Conservation (phyloP, 805 yeast species). For the Teunomyces aglyptinius region DNA sequence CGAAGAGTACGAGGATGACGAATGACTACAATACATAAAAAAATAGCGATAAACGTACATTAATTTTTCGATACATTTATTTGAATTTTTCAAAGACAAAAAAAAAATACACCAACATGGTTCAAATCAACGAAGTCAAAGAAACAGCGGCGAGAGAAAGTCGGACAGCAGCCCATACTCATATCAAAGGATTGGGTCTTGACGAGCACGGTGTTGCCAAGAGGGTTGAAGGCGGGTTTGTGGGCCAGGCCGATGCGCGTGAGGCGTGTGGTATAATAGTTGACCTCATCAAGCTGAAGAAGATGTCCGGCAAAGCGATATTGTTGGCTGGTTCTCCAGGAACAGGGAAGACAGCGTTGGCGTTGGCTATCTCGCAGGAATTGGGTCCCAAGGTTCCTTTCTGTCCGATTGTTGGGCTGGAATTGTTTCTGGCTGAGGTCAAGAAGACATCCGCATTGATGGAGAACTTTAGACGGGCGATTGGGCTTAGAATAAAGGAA, state of each 20-base stretch:
- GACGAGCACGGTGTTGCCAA: slow-evolving; percentile 89
- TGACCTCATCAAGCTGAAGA: slow-evolving; percentile 86
- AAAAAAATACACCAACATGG: slow-evolving; percentile 44
- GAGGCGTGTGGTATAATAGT: slow-evolving; percentile 95
- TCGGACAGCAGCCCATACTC: slow-evolving; percentile 95
- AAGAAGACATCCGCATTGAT: slow-evolving; percentile 94
- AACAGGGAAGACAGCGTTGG: slow-evolving; percentile 96
- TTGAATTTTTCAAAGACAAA: not conserved
- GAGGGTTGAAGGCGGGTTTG: slow-evolving; percentile 83
- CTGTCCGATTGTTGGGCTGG: slow-evolving; percentile 95
- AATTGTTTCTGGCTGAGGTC: slow-evolving; percentile 91
- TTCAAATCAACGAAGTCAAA: slow-evolving; percentile 73
- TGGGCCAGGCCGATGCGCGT: slow-evolving; percentile 72
- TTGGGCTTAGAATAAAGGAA: slow-evolving; percentile 93
- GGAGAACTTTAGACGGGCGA: slow-evolving; percentile 96
- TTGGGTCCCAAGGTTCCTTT: slow-evolving; percentile 97
- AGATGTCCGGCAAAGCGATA: slow-evolving; percentile 95
- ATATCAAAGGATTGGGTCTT: slow-evolving; percentile 89
- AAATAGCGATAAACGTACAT: slow-evolving; percentile 2
- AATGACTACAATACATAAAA: too few relatives aligned
- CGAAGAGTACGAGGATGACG: slow-evolving; percentile 9
- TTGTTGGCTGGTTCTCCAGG: slow-evolving; percentile 97
- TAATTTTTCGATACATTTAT: not conserved
- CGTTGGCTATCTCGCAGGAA: slow-evolving; percentile 93
- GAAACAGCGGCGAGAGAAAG: slow-evolving; percentile 52